Conservation (phyloP, 352 stramenopile genomes). For the Plasmopara viticola region DNA sequence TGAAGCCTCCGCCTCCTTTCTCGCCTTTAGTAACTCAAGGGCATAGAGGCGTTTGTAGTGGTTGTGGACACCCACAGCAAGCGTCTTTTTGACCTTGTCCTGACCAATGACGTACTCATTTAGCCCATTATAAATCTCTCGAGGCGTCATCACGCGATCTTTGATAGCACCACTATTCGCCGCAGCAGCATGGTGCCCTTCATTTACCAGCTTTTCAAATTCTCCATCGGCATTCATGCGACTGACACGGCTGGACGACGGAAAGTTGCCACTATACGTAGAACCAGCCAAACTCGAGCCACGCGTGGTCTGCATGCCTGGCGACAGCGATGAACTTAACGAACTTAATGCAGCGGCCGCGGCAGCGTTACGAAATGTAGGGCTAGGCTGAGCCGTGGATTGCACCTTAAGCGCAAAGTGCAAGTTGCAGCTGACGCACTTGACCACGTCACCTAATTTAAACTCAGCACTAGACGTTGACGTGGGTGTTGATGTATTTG, state of each 20-base stretch:
- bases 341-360: conserved; percentile 60
- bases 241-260: conserved; percentile 14
- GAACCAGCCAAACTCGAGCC: conserved; percentile 28
- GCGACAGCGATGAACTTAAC: conserved; percentile 51
- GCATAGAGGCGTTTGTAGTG: conserved; percentile 95
- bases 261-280: conserved; percentile 21
- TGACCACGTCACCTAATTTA: conserved; percentile 75
- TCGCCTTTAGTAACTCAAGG: conserved; percentile 48
- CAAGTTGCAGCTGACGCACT: conserved; percentile 60
- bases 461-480: conserved; percentile 29
- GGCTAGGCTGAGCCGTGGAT: conserved; percentile 16
- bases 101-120: conserved; percentile 98
- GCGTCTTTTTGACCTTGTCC: conserved; percentile 93
- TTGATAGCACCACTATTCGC: conserved; percentile 16
- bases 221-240: conserved; percentile 68
- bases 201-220: conserved; percentile 66
- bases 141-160: conserved; percentile 79
- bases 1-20: conserved; percentile 33
- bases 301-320: conserved; percentile 38
- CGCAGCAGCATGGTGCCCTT: conserved; percentile 26
- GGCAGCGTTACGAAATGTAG: conserved; percentile 55
- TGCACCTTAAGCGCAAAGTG: conserved; percentile 67
- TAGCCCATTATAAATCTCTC: conserved; percentile 91
- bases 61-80: conserved; percentile 96
- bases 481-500: conserved; percentile 14